Base-by-base conservation (phyloP, 2,329 filamentous ascomycete genomes). In the Aspergillus sp. region DNA sequence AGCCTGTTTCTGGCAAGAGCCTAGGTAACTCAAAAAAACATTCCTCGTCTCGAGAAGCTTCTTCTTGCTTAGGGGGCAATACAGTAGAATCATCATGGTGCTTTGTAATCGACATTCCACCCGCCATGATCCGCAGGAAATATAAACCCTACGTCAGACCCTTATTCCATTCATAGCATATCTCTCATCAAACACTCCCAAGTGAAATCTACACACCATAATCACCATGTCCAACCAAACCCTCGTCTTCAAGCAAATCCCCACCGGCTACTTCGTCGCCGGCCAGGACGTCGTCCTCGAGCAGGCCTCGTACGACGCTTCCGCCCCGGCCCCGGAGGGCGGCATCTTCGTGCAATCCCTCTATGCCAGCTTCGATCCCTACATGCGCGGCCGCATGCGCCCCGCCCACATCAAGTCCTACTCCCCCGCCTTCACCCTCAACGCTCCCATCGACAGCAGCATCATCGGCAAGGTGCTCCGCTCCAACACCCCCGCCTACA, bases 351-450 rank as follows among this genome's bases (percentile, higher is more conserved):
- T 89, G 65, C 85, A 91, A 78, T 85, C 89, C 68, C 84, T 89
- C 70, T 91, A 90, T 75, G 82, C 87, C 65, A 93, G 90, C 42
- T 89, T 89, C 78, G 92, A 96, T 76, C 92, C 92, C 2, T 96
- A 96, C 80, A 86, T 90, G 81, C 89, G 92, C 59, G 90, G 89
- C 62, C 85, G 86, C 67, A 93, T 96, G 90, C 88, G 91, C 51
- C 77, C 82, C 51, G 72, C 89, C 6, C 74, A 80, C 38, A 69
- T 78, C 72, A 86, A 89, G 78, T 92, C 90, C 8, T 95, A 92
- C 80, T 74, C 81, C 21, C 81, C 88, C 1, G 76, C 88, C 2
- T 91, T 87, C 70, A 73, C 81, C 15, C 75, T 90, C 50, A 82
- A 83, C 72, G 77, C 84, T 67, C 85, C 90, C 64, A 84, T 96